phyloP scores from a whole-genome alignment of 495 filamentous ascomycete species.

The Lasiosphaeris hirsuta region DNA sequence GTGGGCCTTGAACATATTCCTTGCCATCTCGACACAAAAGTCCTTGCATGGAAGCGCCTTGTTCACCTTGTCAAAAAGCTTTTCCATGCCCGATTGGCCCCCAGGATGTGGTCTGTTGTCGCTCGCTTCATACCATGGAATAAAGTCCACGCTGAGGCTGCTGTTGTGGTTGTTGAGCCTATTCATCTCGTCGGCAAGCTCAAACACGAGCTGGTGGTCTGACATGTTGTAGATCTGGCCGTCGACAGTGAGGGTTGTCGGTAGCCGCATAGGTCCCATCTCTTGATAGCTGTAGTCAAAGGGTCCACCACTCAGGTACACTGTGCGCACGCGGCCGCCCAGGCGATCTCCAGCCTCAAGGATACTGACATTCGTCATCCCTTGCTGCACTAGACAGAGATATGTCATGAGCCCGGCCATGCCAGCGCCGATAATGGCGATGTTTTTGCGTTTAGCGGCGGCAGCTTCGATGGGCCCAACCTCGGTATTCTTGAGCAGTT shows the following conservation, averaged over 20 bases:
- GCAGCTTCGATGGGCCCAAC: conserved; percentile 46
- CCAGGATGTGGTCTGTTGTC: conserved; percentile 32
- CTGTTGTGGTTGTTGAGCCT: conserved; percentile 46
- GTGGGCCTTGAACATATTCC: conserved; percentile 60
- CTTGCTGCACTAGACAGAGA: conserved; percentile 31
- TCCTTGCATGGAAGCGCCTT: conserved; percentile 22
- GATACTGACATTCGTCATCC: conserved; percentile 32
- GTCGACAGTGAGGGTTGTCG: conserved; percentile 46
- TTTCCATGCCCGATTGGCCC: conserved; percentile 1
- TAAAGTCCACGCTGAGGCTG: conserved; percentile 57
- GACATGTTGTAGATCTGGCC: conserved; percentile 53
- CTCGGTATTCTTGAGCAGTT: conserved; percentile 52
- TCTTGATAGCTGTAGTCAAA: conserved; percentile 69
- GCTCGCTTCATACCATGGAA: conserved; percentile 54
- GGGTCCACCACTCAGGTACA: conserved; percentile 55
- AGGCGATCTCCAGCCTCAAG: conserved; percentile 33
- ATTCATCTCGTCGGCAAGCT: conserved; percentile 56
- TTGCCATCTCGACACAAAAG: conserved; percentile 44
- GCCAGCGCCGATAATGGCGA: conserved; percentile 62
- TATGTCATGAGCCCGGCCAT: conserved; percentile 60
- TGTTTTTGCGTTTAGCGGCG: conserved; percentile 49
- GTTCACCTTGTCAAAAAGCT: conserved; percentile 35
- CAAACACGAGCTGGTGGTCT: conserved; percentile 59
- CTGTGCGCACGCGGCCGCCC: conserved; percentile 55
- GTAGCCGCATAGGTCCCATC: conserved; percentile 67